Evolutionary conservation across 2,329 filamentous ascomycete species (phyloP).

Genomic region (Diaporthe citri): DNA sequence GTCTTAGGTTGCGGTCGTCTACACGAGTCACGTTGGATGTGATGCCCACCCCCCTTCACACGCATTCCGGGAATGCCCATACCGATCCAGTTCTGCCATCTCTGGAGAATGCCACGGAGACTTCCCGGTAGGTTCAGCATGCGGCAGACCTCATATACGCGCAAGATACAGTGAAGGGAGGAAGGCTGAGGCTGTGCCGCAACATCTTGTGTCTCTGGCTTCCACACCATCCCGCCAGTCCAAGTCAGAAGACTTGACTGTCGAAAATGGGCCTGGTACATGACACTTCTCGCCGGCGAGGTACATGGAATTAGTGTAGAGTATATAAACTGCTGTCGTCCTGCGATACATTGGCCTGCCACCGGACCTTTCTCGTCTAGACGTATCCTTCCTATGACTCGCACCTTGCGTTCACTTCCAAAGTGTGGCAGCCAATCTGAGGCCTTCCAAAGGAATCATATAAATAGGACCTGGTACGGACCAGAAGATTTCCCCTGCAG

Average conservation of each 20-base stretch:
- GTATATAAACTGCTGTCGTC: slow-evolving; percentile 34
- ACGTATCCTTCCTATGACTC: slow-evolving; percentile 24
- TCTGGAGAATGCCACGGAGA: slow-evolving; percentile 35
- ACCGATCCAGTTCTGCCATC: slow-evolving; percentile 20
- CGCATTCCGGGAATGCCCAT: slow-evolving; percentile 43
- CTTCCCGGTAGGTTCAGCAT: slow-evolving; percentile 42
- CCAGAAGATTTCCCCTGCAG: not conserved
- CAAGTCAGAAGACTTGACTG: slow-evolving; percentile 45
- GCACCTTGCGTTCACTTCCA: slow-evolving; percentile 22
- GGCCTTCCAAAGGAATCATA: slow-evolving; percentile 11
- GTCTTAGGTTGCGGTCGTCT: slow-evolving; percentile 47
- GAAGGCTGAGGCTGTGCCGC: slow-evolving; percentile 32
- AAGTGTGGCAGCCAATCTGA: slow-evolving; percentile 27
- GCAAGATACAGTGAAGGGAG: slow-evolving; percentile 20
- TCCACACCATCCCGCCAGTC: slow-evolving; percentile 45
- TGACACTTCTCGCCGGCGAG: slow-evolving; percentile 34
- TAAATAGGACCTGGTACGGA: slow-evolving; percentile 20
- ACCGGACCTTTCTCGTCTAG: not conserved
- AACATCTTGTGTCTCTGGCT: slow-evolving; percentile 38
- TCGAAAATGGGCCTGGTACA: slow-evolving; percentile 34
- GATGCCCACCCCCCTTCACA: slow-evolving; percentile 41
- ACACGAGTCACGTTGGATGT: slow-evolving; percentile 48
- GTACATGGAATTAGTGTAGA: slow-evolving; percentile 30
- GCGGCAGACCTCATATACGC: not conserved
- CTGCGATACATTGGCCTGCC: slow-evolving; percentile 24